Evolutionary conservation across 306 rosid genomes (phyloP).

Genomic region (Malus fusca): DNA sequence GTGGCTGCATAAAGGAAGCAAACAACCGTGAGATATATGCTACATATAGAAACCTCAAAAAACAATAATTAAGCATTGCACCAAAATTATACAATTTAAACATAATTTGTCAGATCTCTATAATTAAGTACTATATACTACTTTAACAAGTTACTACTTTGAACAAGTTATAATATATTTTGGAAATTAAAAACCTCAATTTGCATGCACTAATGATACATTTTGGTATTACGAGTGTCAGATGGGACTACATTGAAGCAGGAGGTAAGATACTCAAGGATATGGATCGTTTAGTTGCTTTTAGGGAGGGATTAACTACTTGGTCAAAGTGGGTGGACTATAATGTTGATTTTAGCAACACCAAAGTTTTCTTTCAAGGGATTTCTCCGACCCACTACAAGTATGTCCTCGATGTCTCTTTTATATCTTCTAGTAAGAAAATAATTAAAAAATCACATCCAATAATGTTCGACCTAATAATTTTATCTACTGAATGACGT

Average conservation of each 20-base stretch:
- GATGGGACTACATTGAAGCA: conserved; percentile 33
- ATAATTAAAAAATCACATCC: too few relatives aligned
- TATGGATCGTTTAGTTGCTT: conserved; percentile 36
- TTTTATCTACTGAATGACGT: too few relatives aligned
- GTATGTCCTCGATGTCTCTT: neutral
- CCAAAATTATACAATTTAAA: too few relatives aligned
- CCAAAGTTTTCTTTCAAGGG: conserved; percentile 35
- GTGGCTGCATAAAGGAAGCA: conserved; percentile 43
- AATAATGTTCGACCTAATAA: too few relatives aligned
- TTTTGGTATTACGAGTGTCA: neutral
- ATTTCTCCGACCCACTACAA: conserved; percentile 27
- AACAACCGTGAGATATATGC: conserved; percentile 12
- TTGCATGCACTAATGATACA: too few relatives aligned
- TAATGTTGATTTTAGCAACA: conserved; percentile 16
- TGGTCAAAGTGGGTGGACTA: conserved; percentile 47
- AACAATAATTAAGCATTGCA: too few relatives aligned
- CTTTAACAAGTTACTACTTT: too few relatives aligned
- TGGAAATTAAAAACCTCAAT: too few relatives aligned
- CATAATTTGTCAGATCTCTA: too few relatives aligned
- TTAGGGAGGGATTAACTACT: conserved; percentile 23
- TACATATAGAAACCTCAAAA: neutral
- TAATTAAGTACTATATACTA: too few relatives aligned
- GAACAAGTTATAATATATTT: too few relatives aligned
- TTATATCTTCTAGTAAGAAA: neutral
- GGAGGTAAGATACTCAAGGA: conserved; percentile 19